phyloP scores from a whole-genome alignment of 495 filamentous ascomycete species.

The Talaromyces adpressus region DNA sequence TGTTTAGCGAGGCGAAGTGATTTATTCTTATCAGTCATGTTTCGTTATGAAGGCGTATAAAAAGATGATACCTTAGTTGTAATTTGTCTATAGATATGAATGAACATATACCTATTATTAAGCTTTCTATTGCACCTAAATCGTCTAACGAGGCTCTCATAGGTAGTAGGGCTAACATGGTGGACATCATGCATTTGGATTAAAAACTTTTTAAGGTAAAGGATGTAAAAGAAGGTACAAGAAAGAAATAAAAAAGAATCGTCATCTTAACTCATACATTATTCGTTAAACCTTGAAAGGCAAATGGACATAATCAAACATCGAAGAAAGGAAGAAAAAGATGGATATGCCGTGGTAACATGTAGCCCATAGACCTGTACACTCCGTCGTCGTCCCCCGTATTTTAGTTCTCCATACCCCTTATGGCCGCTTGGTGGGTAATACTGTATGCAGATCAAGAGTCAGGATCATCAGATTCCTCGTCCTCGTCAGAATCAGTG shows the following conservation, averaged over 20 bases:
- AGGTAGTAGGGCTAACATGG: not conserved
- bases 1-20: conserved; percentile 4
- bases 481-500: not conserved
- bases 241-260: not conserved
- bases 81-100: conserved; percentile 1
- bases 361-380: too few species aligned
- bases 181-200: not conserved
- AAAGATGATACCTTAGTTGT: conserved; percentile 4
- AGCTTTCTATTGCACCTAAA: not conserved
- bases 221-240: not conserved
- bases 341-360: not conserved
- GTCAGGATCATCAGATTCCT: not conserved
- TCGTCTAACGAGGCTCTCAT: not conserved
- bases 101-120: not conserved
- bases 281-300: not conserved
- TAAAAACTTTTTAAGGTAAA: not conserved
- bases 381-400: too few species aligned
- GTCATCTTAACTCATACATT: not conserved
- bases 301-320: not conserved
- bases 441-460: not conserved
- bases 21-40: not conserved
- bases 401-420: too few species aligned
- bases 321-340: not conserved
- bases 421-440: not conserved
- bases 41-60: not conserved